These are phyloP conservation scores for Akebia trifoliata DNA, from an alignment of 164 flowering plant species.

Conservation along the genomic window DNA sequence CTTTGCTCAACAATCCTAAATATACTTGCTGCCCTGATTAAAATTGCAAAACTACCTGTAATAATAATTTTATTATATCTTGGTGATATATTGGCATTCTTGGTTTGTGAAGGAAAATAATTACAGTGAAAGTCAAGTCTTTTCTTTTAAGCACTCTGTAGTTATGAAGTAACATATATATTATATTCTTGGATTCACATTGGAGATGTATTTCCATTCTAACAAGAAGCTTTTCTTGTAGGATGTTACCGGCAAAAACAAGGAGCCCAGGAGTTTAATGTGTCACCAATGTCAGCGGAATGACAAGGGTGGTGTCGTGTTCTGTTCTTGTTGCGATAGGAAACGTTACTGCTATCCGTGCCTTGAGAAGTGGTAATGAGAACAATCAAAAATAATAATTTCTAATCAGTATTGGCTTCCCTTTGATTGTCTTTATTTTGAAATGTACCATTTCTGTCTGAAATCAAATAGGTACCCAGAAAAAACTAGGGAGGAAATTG, in stretches of 20 bases:
- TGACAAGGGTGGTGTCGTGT: slow-evolving; percentile 30
- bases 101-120: no score
- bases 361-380: slow-evolving; percentile 51
- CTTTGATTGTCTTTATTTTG: background rate
- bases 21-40: no score
- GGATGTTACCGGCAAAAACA: slow-evolving; percentile 18
- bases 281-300: slow-evolving; percentile 62
- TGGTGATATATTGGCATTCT: no score
- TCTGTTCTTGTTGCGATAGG: slow-evolving; percentile 46
- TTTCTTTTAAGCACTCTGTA: no score
- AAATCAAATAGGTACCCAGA: slow-evolving; percentile 56
- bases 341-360: slow-evolving; percentile 57
- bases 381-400: background rate
- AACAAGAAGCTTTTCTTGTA: slow-evolving; percentile 16
- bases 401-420: background rate
- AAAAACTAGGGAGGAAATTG: slow-evolving; percentile 41
- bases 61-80: no score
- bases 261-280: slow-evolving; percentile 25
- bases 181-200: no score
- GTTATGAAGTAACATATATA: no score
- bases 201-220: slow-evolving; percentile 9
- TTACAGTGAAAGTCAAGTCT: no score
- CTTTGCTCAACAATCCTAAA: no score
- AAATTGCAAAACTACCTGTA: no score
- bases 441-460: slow-evolving; percentile 4